Base-by-base conservation (phyloP, 495 filamentous ascomycete genomes). In the Amorphotheca resinae region DNA sequence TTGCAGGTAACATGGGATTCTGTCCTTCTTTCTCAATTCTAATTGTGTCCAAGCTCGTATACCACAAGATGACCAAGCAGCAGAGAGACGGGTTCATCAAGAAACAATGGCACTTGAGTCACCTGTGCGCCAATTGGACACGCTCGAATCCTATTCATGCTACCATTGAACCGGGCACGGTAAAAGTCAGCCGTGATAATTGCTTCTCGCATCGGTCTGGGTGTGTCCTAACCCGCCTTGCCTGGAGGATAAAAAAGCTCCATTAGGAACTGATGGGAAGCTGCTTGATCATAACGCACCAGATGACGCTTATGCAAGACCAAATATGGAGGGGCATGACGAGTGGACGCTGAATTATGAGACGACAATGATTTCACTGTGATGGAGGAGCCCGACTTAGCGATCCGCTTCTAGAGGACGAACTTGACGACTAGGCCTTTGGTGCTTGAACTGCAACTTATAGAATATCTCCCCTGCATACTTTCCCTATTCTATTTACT, bases 71-170 rank as follows among this genome's bases (percentile, higher is more conserved):
- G 34, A 60, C 53, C 4, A 45, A 52, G 5, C 48, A 50, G n/a
- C 57, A 60, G 23, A 57, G 48, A 34, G 43, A 58, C 16, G 59
- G 60, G 3, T 62, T 52, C 18, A 51, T 64, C 26, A 41, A 56
- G 6, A 31, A 56, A 0, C n/a, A 38, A 16, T 63, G 60, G 60
- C 57, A 59, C 35, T 41, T 58, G 0, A 57, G 52, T 25, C 60
- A 64, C 41, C 52, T 64, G 2, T 63, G 62, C 35, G 60, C 60
- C 1, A 63, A 64, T 32, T 64, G 62, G 59, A 56, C 43, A 0
- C 63, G 62, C 37, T 36, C 53, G n/a, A 64, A 64, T 44, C 48
- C 49, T 3, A 31, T 23, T 3, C 62, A 64, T 44, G 42, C 51
- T 3, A 56, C 49, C 4, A 45, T 61, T 8, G 62, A 64, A 39